Evolutionary conservation across 768 basidiomycete species (phyloP), one percentile per base, ranked within the genome.

Genomic region (Termitomyces sp.): DNA sequence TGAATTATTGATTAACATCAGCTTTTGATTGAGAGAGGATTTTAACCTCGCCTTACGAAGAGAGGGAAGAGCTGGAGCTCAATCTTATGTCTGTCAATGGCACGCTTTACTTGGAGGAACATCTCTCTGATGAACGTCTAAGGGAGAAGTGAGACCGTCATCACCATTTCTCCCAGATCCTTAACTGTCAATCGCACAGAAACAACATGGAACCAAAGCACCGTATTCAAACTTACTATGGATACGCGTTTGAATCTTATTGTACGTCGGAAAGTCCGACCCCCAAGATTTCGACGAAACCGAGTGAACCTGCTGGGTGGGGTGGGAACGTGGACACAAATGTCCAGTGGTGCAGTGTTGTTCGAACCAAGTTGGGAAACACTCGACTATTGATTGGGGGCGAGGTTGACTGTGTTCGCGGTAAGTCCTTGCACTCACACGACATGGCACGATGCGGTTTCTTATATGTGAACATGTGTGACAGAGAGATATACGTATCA

Each of bases 181-280:
- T 33, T 43, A 57, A 50, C 20, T 23, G 33, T 50, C 33, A 14
- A 20, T 33, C 50, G 48, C 23, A 44, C 63, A 93, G 93, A 67
- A 82, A 89, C 55, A 75, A 87, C 58, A 79, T 88, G 73, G 73
- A 81, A n/a, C 81, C 83, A 12, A 81, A 80, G 13, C 87, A 88
- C 33, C 82, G 81, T 1, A 73, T 79, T 28, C 83, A 86, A 67
- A 80, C 80, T 9, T 95, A 95, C 70, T 91, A 87, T 69, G 93
- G 92, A 18, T 95, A 95, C 70, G 82, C 92, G 0, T 95, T 95
- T 64, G 93, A 95, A 69, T 89, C 91, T 16, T 95, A 87, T 66
- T 93, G 90, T 71, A 95, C 93, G 14, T 76, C 79, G 4, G 75
- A 77, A 20, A 68, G 69, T 2, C 79, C 78, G 9, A 62, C 62